Percentiles rank a stretch among this genome's conserved stretches.
These are phyloP conservation scores for Penstemon eatonii DNA, from an alignment of 257 asterid genomes.

Conservation along the genomic window DNA sequence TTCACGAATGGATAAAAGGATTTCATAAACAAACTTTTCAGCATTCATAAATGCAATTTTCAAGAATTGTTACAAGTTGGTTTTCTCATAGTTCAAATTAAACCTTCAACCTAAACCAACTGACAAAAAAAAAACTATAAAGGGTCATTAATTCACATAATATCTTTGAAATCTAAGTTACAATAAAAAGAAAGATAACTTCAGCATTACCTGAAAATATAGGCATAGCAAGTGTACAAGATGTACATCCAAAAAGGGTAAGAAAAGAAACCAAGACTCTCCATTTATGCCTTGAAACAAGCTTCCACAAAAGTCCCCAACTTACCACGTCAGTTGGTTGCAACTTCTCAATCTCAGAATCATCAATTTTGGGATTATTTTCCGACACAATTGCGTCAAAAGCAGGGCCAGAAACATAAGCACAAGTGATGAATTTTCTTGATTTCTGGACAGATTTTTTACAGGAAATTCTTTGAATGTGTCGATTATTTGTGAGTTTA, in stretches of 20 bases:
- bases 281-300: constrained; percentile 66
- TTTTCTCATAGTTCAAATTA: too few relatives aligned
- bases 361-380: constrained; percentile 58
- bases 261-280: constrained; percentile 57
- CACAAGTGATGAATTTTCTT: constrained; percentile 36
- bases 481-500: constrained; percentile 11
- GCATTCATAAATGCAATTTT: too few relatives aligned
- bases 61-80: too few relatives aligned
- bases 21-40: too few relatives aligned
- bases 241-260: constrained; percentile 66
- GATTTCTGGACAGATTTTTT: constrained; percentile 25
- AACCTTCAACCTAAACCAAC: neutral
- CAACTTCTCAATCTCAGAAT: constrained; percentile 32
- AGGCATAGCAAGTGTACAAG: constrained; percentile 84
- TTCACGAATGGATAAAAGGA: too few relatives aligned
- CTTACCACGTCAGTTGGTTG: constrained; percentile 62
- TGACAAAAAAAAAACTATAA: neutral
- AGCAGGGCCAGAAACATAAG: constrained; percentile 80
- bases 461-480: constrained; percentile 23
- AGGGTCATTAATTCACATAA: neutral
- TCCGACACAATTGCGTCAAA: constrained; percentile 71
- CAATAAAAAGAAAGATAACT: constrained; percentile 1
- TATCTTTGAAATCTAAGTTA: too few relatives aligned
- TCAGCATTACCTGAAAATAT: constrained; percentile 55
- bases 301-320: constrained; percentile 83